Percentiles rank a stretch among this genome's conserved stretches.
phyloP scores from a whole-genome alignment of 305 asterid genomes.

The Fraxinus latifolia region DNA sequence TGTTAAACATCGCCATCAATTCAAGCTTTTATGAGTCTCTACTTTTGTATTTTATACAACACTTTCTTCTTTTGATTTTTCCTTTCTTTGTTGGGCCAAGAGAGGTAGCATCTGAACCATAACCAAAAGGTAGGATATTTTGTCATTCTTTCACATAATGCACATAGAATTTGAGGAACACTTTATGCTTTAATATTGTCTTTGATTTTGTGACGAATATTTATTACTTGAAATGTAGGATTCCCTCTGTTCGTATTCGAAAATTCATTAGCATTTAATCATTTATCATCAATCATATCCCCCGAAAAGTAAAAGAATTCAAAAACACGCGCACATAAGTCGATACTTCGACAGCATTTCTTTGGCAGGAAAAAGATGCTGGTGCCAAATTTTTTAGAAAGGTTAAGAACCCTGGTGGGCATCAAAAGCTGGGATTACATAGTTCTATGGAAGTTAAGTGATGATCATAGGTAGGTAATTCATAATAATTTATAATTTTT shows the following conservation, averaged over 20 bases:
- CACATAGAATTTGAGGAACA: neutral
- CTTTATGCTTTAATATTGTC: constrained; percentile 3
- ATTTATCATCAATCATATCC: neutral
- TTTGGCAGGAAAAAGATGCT: constrained; percentile 27
- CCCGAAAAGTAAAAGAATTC: neutral
- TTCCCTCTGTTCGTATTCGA: neutral
- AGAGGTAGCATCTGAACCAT: neutral
- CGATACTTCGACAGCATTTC: neutral
- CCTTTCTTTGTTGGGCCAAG: neutral
- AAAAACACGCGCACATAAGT: neutral
- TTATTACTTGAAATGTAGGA: neutral
- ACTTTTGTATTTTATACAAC: neutral
- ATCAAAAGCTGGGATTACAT: constrained; percentile 47
- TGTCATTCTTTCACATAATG: neutral
- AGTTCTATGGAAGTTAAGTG: constrained; percentile 43
- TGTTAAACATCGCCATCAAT: constrained; percentile 3
- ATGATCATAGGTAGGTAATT: constrained; percentile 38
- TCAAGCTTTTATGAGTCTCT: constrained; percentile 4
- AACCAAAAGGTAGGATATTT: neutral
- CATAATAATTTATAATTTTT: neutral
- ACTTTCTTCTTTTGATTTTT: neutral
- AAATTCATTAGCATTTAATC: neutral
- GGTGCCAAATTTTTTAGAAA: constrained; percentile 39
- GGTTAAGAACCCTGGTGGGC: constrained; percentile 47
- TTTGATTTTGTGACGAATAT: neutral